Percentiles rank a stretch among this genome's conserved stretches.
These are phyloP conservation scores for Cytidiella melzeri DNA, from an alignment of 768 basidiomycete genomes.

Conservation along the genomic window DNA sequence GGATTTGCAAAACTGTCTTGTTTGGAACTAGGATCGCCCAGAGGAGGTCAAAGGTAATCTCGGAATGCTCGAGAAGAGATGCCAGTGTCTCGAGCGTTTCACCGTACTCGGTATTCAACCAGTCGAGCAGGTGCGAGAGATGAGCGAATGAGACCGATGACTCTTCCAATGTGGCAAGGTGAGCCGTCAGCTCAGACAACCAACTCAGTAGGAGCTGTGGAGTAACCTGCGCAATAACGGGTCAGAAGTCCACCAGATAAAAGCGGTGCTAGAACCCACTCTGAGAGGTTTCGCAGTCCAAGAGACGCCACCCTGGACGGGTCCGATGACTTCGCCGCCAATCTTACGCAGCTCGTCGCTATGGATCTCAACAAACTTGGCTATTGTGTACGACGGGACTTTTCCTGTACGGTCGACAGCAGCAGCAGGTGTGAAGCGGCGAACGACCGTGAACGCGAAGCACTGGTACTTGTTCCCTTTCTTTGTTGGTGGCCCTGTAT, in stretches of 20 bases:
- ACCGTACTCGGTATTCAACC: constrained; percentile 44
- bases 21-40: constrained; percentile 53
- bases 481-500: constrained; percentile 4
- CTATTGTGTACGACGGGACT: constrained; percentile 18
- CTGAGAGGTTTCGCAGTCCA: constrained; percentile 56
- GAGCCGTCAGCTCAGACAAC: constrained; percentile 39
- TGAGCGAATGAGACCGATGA: constrained; percentile 41
- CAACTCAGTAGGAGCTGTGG: constrained; percentile 53
- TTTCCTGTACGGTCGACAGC: neutral
- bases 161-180: constrained; percentile 37
- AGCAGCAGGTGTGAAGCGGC: constrained; percentile 19
- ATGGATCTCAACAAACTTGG: constrained; percentile 41
- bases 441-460: constrained; percentile 23
- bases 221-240: constrained; percentile 38
- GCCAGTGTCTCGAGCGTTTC: constrained; percentile 41
- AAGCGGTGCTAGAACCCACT: constrained; percentile 32
- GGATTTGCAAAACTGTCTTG: constrained; percentile 41
- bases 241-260: too few relatives aligned
- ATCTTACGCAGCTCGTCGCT: constrained; percentile 51
- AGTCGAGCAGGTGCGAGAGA: constrained; percentile 43
- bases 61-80: constrained; percentile 44
- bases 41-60: constrained; percentile 55
- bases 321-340: constrained; percentile 51
- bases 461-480: constrained; percentile 18
- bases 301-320: constrained; percentile 54